These are phyloP conservation scores for Cercospora citrullina DNA, from an alignment of 2,329 filamentous ascomycete genomes.

Conservation along the genomic window DNA sequence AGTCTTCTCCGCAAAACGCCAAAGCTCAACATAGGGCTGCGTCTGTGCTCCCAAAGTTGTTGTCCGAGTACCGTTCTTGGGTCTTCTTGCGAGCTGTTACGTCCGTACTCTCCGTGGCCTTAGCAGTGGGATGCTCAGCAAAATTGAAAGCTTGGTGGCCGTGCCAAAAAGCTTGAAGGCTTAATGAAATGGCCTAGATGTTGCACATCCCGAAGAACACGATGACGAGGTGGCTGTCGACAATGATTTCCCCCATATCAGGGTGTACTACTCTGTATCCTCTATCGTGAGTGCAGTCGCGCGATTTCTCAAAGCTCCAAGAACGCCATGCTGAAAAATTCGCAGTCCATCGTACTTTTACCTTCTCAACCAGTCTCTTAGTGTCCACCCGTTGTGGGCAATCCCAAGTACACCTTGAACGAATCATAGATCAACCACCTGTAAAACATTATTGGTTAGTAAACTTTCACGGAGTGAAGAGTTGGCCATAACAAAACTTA, in stretches of 20 bases:
- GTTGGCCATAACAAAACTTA: conserved; percentile 40
- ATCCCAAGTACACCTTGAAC: conserved; percentile 55
- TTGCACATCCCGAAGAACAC: background rate
- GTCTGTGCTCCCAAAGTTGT: background rate
- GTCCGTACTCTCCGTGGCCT: background rate
- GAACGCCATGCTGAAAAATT: background rate
- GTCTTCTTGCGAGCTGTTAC: background rate
- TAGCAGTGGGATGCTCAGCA: background rate
- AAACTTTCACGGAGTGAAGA: background rate
- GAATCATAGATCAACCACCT: conserved; percentile 60
- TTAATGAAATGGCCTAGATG: background rate
- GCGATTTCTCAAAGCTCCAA: background rate
- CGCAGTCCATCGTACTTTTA: background rate
- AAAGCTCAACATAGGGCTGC: background rate
- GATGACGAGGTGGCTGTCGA: background rate
- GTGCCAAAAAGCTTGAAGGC: background rate
- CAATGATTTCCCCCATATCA: background rate
- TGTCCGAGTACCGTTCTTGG: background rate
- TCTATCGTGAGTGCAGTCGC: background rate
- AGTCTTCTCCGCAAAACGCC: background rate
- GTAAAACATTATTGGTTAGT: background rate
- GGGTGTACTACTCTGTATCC: background rate
- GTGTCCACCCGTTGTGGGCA: conserved; percentile 76
- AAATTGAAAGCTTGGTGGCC: background rate
- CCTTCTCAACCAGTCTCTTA: background rate